These are phyloP conservation scores for Acer saccharum DNA, from an alignment of 345 rosid species.

Conservation along the genomic window DNA sequence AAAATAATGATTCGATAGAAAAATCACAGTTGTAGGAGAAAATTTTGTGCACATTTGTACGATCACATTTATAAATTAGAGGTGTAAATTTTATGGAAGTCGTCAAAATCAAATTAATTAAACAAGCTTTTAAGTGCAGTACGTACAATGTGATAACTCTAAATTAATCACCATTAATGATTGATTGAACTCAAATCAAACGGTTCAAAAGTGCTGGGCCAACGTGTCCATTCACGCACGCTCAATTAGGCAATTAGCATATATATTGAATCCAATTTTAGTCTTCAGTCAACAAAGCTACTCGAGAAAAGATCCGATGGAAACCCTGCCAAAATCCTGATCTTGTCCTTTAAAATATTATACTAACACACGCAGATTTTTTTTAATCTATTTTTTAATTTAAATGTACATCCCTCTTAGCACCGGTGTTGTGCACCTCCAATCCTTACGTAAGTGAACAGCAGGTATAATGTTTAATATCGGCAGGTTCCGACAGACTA, in stretches of 20 bases:
- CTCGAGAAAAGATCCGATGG: slow-evolving; percentile 13
- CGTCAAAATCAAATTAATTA: neutral
- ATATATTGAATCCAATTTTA: neutral
- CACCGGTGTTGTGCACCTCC: too few species aligned
- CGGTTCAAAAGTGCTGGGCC: neutral
- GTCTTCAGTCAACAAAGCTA: slow-evolving; percentile 30
- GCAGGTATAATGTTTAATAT: too few species aligned
- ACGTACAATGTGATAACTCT: neutral
- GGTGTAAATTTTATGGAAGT: neutral
- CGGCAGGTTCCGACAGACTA: too few species aligned
- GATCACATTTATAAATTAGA: too few species aligned
- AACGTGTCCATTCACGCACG: neutral
- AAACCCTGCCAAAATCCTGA: slow-evolving; percentile 13
- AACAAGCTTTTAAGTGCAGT: neutral
- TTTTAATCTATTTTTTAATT: too few species aligned
- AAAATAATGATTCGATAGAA: neutral
- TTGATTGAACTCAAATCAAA: neutral
- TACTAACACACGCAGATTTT: too few species aligned
- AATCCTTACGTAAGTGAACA: too few species aligned
- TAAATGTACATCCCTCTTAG: too few species aligned
- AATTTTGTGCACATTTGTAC: too few species aligned
- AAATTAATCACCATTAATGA: neutral
- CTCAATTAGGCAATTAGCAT: neutral
- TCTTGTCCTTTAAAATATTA: slow-evolving; percentile 4
- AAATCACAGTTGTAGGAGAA: too few species aligned